These are phyloP conservation scores for Paraleonurus japonicus DNA, from an alignment of 257 asterid genomes.

Conservation along the genomic window DNA sequence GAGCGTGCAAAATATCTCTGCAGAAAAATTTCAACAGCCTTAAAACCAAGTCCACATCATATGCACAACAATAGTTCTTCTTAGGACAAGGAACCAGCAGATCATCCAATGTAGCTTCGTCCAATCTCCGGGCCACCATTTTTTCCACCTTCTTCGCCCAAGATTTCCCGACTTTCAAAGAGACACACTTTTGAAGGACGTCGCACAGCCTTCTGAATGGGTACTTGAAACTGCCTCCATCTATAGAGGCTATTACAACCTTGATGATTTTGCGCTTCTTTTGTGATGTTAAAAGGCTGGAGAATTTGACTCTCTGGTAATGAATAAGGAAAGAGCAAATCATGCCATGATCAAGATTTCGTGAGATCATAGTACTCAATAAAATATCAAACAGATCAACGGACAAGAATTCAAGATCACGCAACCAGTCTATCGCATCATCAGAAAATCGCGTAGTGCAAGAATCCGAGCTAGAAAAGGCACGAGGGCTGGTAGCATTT, in stretches of 20 bases:
- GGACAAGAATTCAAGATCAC: constrained; percentile 46
- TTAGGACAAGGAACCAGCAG: constrained; percentile 41
- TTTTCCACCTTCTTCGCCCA: constrained; percentile 37
- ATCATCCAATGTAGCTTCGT: constrained; percentile 62
- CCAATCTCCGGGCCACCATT: constrained; percentile 48
- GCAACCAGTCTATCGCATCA: constrained; percentile 36
- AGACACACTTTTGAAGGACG: constrained; percentile 34
- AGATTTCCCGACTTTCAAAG: constrained; percentile 26
- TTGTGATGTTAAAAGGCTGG: not conserved
- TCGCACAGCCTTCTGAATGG: constrained; percentile 42
- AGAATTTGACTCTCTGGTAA: constrained; percentile 37
- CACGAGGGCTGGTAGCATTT: constrained; percentile 30
- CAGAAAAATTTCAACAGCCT: constrained; percentile 42
- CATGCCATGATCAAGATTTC: constrained; percentile 34
- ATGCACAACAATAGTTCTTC: constrained; percentile 31
- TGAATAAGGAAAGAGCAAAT: constrained; percentile 44
- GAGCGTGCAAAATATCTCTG: not conserved
- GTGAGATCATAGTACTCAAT: constrained; percentile 35
- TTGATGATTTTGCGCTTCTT: constrained; percentile 34
- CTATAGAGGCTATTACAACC: constrained; percentile 34
- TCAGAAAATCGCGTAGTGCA: constrained; percentile 34
- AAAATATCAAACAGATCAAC: constrained; percentile 34
- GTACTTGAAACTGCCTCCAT: constrained; percentile 24
- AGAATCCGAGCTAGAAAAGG: constrained; percentile 36
- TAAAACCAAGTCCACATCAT: constrained; percentile 43